Evolutionary conservation across 2,329 filamentous ascomycete genomes (phyloP).

Genomic region (Daldinia sp.): DNA sequence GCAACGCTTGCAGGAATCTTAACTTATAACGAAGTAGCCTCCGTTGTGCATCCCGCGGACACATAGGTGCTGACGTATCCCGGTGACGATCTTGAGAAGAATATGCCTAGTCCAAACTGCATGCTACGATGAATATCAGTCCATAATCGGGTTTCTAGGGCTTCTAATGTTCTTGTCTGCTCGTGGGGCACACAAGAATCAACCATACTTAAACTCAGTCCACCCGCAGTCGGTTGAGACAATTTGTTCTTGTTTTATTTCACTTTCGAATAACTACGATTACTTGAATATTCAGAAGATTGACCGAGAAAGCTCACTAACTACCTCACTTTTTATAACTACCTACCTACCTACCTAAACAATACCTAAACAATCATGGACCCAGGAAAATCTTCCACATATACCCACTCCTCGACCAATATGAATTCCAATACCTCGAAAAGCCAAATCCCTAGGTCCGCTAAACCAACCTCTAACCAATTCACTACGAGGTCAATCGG

Average conservation of each 20-base stretch:
- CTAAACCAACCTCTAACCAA: slow-evolving; percentile 26
- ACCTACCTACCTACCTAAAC: too few relatives aligned
- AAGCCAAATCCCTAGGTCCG: background rate
- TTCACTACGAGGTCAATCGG: slow-evolving; percentile 26
- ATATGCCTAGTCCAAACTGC: background rate
- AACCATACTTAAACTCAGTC: slow-evolving; percentile 21
- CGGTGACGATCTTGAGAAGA: slow-evolving; percentile 21
- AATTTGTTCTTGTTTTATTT: background rate
- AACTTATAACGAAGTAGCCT: slow-evolving; percentile 22
- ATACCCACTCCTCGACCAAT: slow-evolving; percentile 6
- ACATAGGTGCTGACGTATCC: slow-evolving; percentile 39
- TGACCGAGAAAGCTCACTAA: background rate
- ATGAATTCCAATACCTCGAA: slow-evolving; percentile 26
- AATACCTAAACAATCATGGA: slow-evolving; percentile 24
- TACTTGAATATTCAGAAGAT: background rate
- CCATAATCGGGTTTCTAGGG: slow-evolving; percentile 9
- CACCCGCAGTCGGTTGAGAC: slow-evolving; percentile 2
- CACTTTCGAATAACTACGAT: background rate
- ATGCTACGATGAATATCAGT: background rate
- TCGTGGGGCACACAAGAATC: slow-evolving; percentile 10
- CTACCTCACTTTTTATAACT: background rate
- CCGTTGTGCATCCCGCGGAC: slow-evolving; percentile 14
- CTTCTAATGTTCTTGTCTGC: background rate
- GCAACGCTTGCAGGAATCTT: slow-evolving; percentile 28
- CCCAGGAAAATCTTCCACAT: slow-evolving; percentile 22